Base-by-base conservation (phyloP, 75 land plant genomes). In the Picea sitchensis region DNA sequence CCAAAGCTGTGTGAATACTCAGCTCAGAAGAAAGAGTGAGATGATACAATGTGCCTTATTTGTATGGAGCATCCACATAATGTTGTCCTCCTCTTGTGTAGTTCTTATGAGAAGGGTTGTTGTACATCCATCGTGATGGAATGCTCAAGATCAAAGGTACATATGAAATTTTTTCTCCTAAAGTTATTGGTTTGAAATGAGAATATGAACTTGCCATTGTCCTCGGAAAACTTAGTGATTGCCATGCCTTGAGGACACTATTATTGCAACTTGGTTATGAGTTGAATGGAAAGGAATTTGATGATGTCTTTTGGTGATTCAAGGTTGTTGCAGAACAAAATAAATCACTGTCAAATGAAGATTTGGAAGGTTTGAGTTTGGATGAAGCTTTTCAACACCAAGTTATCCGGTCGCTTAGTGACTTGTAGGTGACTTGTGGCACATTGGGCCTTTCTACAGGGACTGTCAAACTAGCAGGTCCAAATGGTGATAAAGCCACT, bases 111-210 rank as follows among this genome's bases (percentile, higher is more conserved):
- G 3, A 38, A 38, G 41, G 41, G 41, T 38, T 38, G 41, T 5
- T 38, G 41, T 38, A 3, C 41, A 3, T 38, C 3, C 41, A 38
- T 38, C 64, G 94, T 93, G 97, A 96, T 85, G 99, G 99, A 65
- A 96, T 96, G 99, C 90, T 96, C 38, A 96, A 96, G 59, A 79
- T 86, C 83, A 96, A 94, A 85, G 90, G 89, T 63, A 96, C 99
- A 23, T 96, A 96, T 86, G 99, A 96, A 72, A 96, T 96, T 14
- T 80, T 96, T 14, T 79, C 91, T 65, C 99, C 99, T 38, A 94
- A 94, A 75, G 99, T 92, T 76, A 90, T 96, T 82, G 99, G 99
- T n/a, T 83, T 94, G 58, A 75, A 85, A 67, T 87, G 99, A 31
- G 78, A 91, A 56, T 88, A 91, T 83, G 93, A 86, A 58, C 84